phyloP scores from a whole-genome alignment of 306 rosid species.

The Glycine soja region DNA sequence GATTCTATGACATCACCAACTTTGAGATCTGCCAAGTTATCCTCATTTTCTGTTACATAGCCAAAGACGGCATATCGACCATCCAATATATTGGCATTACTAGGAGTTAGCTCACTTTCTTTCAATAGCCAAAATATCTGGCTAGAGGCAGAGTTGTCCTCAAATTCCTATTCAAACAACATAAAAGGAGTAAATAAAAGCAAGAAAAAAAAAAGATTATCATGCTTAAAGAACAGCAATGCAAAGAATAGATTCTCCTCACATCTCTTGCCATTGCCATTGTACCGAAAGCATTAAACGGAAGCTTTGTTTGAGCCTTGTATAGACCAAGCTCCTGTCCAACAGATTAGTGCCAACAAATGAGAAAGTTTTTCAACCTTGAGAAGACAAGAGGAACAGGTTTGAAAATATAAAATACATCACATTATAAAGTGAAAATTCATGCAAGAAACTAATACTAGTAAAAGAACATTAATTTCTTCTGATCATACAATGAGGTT shows the following conservation, averaged over 20 bases:
- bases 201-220: constrained; percentile 1
- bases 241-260: constrained; percentile 41
- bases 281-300: constrained; percentile 97
- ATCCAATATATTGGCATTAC: constrained; percentile 94
- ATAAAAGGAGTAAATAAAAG: constrained; percentile 12
- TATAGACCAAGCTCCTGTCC: constrained; percentile 94
- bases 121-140: constrained; percentile 95
- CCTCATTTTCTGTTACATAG: constrained; percentile 84
- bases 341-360: constrained; percentile 29
- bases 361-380: constrained; percentile 27
- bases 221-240: neutral
- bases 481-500: neutral
- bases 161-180: constrained; percentile 74
- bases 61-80: constrained; percentile 94
- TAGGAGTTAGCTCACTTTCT: constrained; percentile 97
- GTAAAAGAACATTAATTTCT: neutral
- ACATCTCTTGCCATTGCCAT: constrained; percentile 99
- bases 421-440: neutral
- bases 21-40: constrained; percentile 87
- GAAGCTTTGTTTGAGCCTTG: constrained; percentile 98
- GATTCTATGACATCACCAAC: constrained; percentile 98
- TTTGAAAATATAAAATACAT: constrained; percentile 9
- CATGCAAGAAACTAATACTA: constrained; percentile 10
- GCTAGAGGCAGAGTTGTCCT: constrained; percentile 89
- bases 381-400: neutral